phyloP scores from a whole-genome alignment of 2,329 filamentous ascomycete species.

The Epicoccum nigrum region DNA sequence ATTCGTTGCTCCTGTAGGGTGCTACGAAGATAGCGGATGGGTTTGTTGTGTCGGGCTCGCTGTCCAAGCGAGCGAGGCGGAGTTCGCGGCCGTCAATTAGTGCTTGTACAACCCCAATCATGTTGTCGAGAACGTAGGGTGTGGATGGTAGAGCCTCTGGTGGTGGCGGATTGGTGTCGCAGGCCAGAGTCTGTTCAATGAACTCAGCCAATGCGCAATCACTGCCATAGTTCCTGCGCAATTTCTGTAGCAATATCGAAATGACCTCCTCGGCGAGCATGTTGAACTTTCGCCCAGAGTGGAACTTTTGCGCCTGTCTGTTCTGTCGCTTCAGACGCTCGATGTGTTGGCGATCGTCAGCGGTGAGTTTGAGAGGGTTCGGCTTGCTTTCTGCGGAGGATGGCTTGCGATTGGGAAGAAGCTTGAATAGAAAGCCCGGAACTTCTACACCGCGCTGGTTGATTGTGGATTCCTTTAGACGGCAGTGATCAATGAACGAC shows the following conservation, averaged over 20 bases:
- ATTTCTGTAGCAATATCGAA: not conserved
- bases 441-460: conserved; percentile 13
- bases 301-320: not conserved
- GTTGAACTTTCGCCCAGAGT: not conserved
- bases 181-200: conserved; percentile 1
- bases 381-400: not conserved
- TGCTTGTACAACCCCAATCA: conserved; percentile 15
- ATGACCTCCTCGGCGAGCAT: not conserved
- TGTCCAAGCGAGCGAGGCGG: conserved; percentile 11
- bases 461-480: conserved; percentile 17
- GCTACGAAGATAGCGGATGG: conserved; percentile 19
- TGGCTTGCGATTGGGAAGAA: not conserved
- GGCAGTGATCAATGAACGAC: conserved; percentile 24
- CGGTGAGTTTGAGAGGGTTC: not conserved
- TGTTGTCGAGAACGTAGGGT: conserved; percentile 13
- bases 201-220: not conserved
- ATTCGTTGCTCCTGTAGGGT: not conserved
- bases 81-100: conserved; percentile 11
- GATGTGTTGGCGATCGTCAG: not conserved
- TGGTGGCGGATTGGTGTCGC: conserved; percentile 1
- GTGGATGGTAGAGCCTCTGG: not conserved
- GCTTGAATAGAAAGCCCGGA: conserved; percentile 17
- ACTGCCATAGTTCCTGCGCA: not conserved
- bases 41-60: conserved; percentile 1
- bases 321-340: not conserved